Evolutionary conservation across 23 red algal species (phyloP).

Genomic region (Gracilaria caudata): DNA sequence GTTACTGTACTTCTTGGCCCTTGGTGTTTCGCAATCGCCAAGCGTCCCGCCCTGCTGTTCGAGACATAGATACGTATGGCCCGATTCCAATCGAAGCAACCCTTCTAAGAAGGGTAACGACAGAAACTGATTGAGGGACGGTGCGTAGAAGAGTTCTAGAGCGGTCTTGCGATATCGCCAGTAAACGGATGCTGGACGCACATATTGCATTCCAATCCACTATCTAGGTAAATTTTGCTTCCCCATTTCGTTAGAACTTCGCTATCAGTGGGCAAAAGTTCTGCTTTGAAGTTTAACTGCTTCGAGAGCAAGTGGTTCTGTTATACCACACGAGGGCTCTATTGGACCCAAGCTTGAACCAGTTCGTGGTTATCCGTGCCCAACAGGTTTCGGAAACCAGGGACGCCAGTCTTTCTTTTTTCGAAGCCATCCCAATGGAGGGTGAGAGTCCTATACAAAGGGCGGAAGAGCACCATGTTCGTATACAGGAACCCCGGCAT

Average conservation of each 20-base stretch:
- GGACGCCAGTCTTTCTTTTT: neutral
- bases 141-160: neutral
- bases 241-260: neutral
- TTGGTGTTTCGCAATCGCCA: neutral
- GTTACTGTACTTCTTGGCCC: neutral
- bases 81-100: neutral
- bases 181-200: neutral
- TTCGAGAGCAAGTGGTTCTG: too few relatives aligned
- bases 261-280: neutral
- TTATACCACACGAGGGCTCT: neutral
- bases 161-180: neutral
- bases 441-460: neutral
- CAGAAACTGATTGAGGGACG: neutral
- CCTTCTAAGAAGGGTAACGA: neutral
- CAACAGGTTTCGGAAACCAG: neutral
- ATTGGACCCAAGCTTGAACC: neutral
- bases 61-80: neutral
- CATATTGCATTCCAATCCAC: neutral
- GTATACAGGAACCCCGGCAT: slow-evolving; percentile 2
- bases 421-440: neutral
- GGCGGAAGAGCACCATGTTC: neutral
- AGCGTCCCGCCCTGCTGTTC: neutral
- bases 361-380: neutral
- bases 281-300: neutral
- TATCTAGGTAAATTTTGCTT: neutral